phyloP scores from a whole-genome alignment of 2,329 filamentous ascomycete genomes.

The Clonostachys chloroleuca region DNA sequence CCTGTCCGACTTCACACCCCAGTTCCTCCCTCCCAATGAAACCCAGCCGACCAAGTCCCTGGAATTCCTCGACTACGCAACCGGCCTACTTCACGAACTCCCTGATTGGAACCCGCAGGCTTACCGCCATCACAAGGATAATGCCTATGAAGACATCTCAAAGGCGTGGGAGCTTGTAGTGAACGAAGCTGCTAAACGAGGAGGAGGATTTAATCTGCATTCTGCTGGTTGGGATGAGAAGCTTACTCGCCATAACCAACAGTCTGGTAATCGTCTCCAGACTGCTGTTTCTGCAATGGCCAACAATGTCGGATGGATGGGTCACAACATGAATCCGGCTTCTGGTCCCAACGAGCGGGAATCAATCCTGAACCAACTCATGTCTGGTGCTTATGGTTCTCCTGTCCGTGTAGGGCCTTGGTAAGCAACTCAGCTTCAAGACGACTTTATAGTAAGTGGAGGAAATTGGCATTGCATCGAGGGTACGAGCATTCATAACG shows the following conservation, averaged over 20 bases:
- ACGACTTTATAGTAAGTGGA: background rate
- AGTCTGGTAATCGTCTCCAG: conserved; percentile 76
- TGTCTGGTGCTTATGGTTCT: conserved; percentile 55
- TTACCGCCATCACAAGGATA: conserved; percentile 89
- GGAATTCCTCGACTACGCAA: conserved; percentile 84
- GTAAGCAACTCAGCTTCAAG: conserved; percentile 24
- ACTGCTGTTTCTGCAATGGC: conserved; percentile 76
- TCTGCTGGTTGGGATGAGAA: conserved; percentile 91
- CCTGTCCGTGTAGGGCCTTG: conserved; percentile 60
- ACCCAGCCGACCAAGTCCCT: conserved; percentile 78
- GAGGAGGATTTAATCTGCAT: conserved; percentile 84
- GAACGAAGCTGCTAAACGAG: conserved; percentile 84
- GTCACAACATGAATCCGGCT: conserved; percentile 22
- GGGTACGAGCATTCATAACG: background rate
- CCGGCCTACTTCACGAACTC: conserved; percentile 81
- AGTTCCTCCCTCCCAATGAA: conserved; percentile 92
- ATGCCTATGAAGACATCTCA: conserved; percentile 92
- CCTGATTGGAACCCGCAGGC: conserved; percentile 88
- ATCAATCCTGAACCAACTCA: conserved; percentile 59
- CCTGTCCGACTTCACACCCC: conserved; percentile 88
- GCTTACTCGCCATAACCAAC: conserved; percentile 81
- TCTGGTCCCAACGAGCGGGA: conserved; percentile 34
- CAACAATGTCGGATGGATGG: conserved; percentile 75
- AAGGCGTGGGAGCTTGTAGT: conserved; percentile 92
- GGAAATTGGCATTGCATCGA: conserved; percentile 1